phyloP scores from a whole-genome alignment of 2,329 filamentous ascomycete genomes.

The Gyromitra esculenta region DNA sequence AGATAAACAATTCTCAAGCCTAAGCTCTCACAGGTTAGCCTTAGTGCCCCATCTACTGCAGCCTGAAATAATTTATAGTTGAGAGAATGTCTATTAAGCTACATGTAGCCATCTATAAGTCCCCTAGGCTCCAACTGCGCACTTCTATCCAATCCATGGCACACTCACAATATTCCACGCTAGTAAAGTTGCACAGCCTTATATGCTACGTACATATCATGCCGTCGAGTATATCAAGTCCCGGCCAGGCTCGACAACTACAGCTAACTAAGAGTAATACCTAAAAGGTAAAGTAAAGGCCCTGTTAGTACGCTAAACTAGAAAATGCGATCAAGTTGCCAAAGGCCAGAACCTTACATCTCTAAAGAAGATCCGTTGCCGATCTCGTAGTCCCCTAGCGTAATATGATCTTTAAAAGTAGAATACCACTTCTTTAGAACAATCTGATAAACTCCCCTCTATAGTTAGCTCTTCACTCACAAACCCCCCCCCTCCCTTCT shows the following conservation, averaged over 20 bases:
- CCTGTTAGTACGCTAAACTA: not conserved
- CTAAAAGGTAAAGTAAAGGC: not conserved
- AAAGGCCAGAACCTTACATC: constrained; percentile 45
- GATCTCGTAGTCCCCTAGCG: constrained; percentile 57
- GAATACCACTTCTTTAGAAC: constrained; percentile 57
- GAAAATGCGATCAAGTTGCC: not conserved
- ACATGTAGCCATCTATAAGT: not conserved
- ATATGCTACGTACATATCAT: not conserved
- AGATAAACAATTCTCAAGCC: not conserved
- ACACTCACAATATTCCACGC: not conserved
- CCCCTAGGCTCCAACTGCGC: constrained; percentile 1
- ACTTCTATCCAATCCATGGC: not conserved
- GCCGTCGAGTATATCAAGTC: not conserved
- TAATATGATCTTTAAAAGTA: constrained; percentile 57
- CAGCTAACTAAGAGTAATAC: not conserved
- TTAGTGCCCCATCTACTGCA: not conserved
- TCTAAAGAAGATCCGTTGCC: constrained; percentile 56
- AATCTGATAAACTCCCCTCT: constrained; percentile 58
- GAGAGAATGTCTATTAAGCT: not conserved
- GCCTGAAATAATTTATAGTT: not conserved
- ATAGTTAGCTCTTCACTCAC: not conserved
- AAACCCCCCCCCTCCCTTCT: not conserved
- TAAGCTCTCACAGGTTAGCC: not conserved
- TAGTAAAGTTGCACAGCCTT: not conserved
- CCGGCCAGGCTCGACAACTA: not conserved